These are phyloP conservation scores for Saccharomycopsis lassenensis DNA, from an alignment of 805 yeast genomes.

Conservation along the genomic window DNA sequence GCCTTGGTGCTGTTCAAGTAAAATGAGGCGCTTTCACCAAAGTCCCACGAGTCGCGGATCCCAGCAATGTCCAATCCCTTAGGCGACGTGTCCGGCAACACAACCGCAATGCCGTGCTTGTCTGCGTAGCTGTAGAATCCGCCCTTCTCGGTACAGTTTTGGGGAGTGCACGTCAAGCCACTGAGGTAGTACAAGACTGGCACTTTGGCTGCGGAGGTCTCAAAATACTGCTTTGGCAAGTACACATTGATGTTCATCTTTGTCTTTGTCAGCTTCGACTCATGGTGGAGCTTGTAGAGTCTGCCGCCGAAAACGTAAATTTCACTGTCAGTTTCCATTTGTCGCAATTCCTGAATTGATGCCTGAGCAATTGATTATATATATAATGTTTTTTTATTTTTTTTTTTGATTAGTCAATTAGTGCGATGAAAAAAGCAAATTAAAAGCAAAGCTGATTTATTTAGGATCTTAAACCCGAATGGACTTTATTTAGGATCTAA, in stretches of 20 bases:
- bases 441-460: no score
- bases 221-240: constrained; percentile 48
- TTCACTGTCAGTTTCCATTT: constrained; percentile 38
- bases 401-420: no score
- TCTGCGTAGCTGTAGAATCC: constrained; percentile 73
- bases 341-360: no score
- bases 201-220: constrained; percentile 26
- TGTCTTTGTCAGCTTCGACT: constrained; percentile 52
- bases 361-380: no score
- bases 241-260: constrained; percentile 78
- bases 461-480: no score
- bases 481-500: no score
- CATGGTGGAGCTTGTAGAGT: constrained; percentile 64
- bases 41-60: constrained; percentile 78
- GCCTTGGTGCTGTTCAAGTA: constrained; percentile 73
- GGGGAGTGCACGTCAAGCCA: constrained; percentile 89
- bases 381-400: no score
- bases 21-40: constrained; percentile 94
- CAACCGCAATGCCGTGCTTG: constrained; percentile 73
- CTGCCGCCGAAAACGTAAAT: constrained; percentile 65
- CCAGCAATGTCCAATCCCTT: constrained; percentile 71
- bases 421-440: no score
- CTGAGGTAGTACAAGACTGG: constrained; percentile 77
- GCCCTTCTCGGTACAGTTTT: constrained; percentile 90
- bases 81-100: constrained; percentile 96